Conservation (phyloP, 768 basidiomycete species). For the Thelephora ganbajun region DNA sequence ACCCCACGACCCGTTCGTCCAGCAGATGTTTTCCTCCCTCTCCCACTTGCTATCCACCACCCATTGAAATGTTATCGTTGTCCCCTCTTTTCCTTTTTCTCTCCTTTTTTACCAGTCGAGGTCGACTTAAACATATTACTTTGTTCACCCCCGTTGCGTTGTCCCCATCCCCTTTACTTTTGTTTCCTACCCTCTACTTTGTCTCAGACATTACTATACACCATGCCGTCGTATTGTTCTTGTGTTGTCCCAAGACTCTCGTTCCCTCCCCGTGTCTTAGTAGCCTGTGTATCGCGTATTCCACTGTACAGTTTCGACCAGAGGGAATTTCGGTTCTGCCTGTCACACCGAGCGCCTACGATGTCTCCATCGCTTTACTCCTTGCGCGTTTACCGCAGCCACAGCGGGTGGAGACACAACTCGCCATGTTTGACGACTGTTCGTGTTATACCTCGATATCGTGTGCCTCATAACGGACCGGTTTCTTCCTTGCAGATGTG, state of each 20-base stretch:
- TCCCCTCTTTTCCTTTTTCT: neutral
- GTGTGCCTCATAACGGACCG: constrained; percentile 2
- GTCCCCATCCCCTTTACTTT: neutral
- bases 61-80: neutral
- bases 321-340: neutral
- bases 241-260: neutral
- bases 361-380: neutral
- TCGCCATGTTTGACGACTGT: constrained; percentile 28
- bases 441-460: constrained; percentile 7
- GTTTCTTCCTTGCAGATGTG: constrained; percentile 44
- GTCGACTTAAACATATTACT: neutral
- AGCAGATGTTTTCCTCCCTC: too few relatives aligned
- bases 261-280: neutral
- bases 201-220: neutral
- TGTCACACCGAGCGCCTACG: neutral
- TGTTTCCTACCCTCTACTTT: neutral
- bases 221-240: neutral
- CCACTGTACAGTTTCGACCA: neutral
- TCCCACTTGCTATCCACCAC: neutral
- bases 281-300: neutral
- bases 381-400: neutral
- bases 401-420: neutral
- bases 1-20: too few relatives aligned
- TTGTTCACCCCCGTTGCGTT: neutral
- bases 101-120: neutral